Conservation (phyloP, 1,284 basidiomycete genomes). For the Ustilago loliicola region DNA sequence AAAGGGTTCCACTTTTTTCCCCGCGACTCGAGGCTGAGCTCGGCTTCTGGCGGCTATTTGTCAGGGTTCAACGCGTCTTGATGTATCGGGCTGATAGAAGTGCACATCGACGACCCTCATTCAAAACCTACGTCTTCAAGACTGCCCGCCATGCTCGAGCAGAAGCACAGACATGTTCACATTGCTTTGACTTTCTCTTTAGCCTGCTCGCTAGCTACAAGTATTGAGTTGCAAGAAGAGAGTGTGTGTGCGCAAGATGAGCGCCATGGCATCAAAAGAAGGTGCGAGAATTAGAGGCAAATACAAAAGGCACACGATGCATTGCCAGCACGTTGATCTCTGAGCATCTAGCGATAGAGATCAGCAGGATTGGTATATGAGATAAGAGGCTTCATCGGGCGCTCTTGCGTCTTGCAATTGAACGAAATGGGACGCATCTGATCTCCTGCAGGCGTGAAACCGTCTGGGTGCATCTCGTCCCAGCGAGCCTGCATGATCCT, state of each 20-base stretch:
- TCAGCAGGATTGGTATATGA: slow-evolving; percentile 16
- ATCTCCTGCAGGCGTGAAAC: slow-evolving; percentile 31
- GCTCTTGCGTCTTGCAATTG: slow-evolving; percentile 27
- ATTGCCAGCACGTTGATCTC: no score
- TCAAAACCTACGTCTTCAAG: neutral
- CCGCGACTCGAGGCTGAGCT: neutral
- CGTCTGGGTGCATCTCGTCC: slow-evolving; percentile 37
- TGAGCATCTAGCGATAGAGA: slow-evolving; percentile 7
- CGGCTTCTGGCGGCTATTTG: slow-evolving; percentile 47
- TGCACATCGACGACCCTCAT: neutral
- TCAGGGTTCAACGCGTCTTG: neutral
- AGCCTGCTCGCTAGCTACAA: neutral
- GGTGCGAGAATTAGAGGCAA: neutral
- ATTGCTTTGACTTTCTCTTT: neutral
- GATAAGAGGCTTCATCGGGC: slow-evolving; percentile 16
- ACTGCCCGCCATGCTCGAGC: neutral
- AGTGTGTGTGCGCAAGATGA: neutral
- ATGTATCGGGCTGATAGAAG: no score
- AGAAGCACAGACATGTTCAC: neutral
- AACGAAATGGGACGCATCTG: slow-evolving; percentile 37
- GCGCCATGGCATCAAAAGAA: neutral
- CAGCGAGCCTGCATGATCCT: slow-evolving; percentile 25
- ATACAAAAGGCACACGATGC: no score
- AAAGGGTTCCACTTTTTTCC: slow-evolving; percentile 33
- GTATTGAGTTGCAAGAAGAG: neutral